Conservation (phyloP, 139 green algal species). For the Microglena sp. region DNA sequence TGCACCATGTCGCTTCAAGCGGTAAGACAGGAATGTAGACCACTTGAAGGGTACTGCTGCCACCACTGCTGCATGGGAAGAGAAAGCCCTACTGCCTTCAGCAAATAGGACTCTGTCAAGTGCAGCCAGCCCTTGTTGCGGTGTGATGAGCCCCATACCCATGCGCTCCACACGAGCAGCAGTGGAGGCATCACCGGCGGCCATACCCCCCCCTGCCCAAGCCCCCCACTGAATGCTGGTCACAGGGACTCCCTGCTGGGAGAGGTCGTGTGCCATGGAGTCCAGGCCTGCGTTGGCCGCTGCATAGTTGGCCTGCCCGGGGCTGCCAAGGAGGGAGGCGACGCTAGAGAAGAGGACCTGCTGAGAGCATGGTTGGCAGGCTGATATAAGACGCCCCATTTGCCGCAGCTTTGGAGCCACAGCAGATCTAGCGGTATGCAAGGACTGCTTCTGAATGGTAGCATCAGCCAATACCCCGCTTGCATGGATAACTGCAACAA, state of each 20-base stretch:
- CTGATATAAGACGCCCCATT: background rate
- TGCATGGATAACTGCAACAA: conserved; percentile 35
- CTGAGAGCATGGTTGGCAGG: conserved; percentile 13
- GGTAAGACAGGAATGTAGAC: conserved; percentile 36
- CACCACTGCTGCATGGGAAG: conserved; percentile 8
- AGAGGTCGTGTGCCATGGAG: background rate
- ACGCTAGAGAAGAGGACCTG: conserved; percentile 62
- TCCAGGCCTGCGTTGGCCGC: conserved; percentile 69
- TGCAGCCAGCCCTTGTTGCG: conserved; percentile 43
- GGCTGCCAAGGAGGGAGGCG: conserved; percentile 51
- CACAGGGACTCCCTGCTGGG: conserved; percentile 5
- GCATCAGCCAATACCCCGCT: conserved; percentile 47
- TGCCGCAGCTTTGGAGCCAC: conserved; percentile 48
- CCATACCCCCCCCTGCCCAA: conserved; percentile 66
- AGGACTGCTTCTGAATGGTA: conserved; percentile 25
- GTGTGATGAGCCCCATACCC: conserved; percentile 52
- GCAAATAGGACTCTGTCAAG: conserved; percentile 20
- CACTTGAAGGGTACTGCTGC: conserved; percentile 55
- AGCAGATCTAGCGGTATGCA: conserved; percentile 15
- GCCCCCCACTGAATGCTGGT: conserved; percentile 70
- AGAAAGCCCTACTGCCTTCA: background rate
- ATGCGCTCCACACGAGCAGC: conserved; percentile 43
- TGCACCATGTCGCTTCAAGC: too few species aligned
- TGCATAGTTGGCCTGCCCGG: conserved; percentile 71
- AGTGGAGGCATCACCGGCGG: conserved; percentile 28